These are phyloP conservation scores for Suaeda aralocaspica DNA, from an alignment of 148 eudicot species.

Conservation along the genomic window DNA sequence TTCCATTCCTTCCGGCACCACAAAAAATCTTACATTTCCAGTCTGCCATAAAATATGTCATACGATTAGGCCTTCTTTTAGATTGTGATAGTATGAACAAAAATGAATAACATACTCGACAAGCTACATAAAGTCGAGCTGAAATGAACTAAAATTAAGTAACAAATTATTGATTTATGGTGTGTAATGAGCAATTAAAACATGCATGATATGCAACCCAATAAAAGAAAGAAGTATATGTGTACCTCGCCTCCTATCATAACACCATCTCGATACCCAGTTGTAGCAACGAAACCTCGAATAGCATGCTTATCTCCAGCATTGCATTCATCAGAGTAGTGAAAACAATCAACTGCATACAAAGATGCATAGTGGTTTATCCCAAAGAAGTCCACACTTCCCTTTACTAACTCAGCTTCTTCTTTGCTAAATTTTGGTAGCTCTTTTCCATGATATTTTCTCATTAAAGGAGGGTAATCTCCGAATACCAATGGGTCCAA, in stretches of 20 bases:
- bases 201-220: too few relatives aligned
- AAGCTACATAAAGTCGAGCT: too few relatives aligned
- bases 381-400: conserved; percentile 70
- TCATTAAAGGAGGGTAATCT: conserved; percentile 69
- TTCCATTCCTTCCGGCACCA: conserved; percentile 19
- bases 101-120: too few relatives aligned
- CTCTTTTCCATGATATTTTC: conserved; percentile 36
- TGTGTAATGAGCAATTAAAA: too few relatives aligned
- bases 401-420: conserved; percentile 44
- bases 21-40: too few relatives aligned
- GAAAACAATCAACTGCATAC: conserved; percentile 60
- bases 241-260: conserved; percentile 61
- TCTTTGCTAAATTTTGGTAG: conserved; percentile 53
- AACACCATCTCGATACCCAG: conserved; percentile 41
- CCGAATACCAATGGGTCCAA: conserved; percentile 75
- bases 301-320: conserved; percentile 39
- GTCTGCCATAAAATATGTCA: too few relatives aligned
- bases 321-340: conserved; percentile 31
- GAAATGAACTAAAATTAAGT: too few relatives aligned
- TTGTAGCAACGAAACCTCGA: conserved; percentile 35
- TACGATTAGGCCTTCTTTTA: too few relatives aligned
- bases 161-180: too few relatives aligned
- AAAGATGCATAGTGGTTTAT: conserved; percentile 67
- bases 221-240: too few relatives aligned
- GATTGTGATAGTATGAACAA: too few relatives aligned